Base-by-base conservation (phyloP, 768 basidiomycete species). In the Mycena pura region DNA sequence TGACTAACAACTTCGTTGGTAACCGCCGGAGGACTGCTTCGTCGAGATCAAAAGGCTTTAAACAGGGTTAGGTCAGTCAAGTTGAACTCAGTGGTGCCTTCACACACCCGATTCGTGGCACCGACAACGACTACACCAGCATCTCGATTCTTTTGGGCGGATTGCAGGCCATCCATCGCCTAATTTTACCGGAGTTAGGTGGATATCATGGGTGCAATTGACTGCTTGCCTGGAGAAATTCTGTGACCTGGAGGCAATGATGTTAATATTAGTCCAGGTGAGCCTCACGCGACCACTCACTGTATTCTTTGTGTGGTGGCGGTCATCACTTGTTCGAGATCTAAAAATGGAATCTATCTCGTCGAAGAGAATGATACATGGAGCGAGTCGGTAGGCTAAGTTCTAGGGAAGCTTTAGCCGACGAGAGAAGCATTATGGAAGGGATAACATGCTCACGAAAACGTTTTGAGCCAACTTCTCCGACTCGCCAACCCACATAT, bases 341-440 rank as follows among this genome's bases (percentile, higher is more conserved):
- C 60, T 25, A 28, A 92, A 75, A 69, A 92, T 84, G 0, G 86
- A 84, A 64, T 92, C 91, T 61, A 92, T 90, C 74, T 92, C 91
- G 69, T 92, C 91, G 65, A 92, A 88, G 74, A 92, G 92, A 57
- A 92, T 87, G 70, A 92, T 90, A 48, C 84, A 80, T 1, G 91
- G 91, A 63, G 91, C 87, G 19, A 89, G 81, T 72, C 91, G 90
- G 45, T 81, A 76, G 17, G 91, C 91, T 17, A 92, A 81, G 19
- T 85, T 85, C 75, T 92, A 90, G 14, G 53, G 24, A 39, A 24
- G 31, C 11, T 34, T 34, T n/a, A 52, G 50, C 36, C 28, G 5
- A 40, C 8, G 50, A n/a, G 24, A 39, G n/a, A 41, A 41, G 36
- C 14, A 39, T 7, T n/a, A 39, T n/a, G 28, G 39, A n/a, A 38